phyloP scores from a whole-genome alignment of 2,329 filamentous ascomycete genomes.

The Coleophoma eucalyptorum region DNA sequence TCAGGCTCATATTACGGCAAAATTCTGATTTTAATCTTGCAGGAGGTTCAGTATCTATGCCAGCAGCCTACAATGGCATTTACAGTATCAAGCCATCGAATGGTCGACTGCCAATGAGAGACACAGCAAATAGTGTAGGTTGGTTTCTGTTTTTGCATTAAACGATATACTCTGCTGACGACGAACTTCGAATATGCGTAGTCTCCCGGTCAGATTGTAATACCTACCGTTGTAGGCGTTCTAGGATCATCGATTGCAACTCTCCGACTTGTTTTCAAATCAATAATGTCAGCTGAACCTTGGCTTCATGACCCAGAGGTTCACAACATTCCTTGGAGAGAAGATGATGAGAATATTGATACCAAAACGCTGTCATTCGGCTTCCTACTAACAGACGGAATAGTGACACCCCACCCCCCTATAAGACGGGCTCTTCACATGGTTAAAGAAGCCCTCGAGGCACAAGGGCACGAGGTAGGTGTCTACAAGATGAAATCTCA shows the following conservation, averaged over 20 bases:
- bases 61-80: constrained; percentile 26
- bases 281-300: constrained; percentile 50
- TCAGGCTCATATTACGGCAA: not conserved
- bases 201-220: not conserved
- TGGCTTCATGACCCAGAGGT: constrained; percentile 63
- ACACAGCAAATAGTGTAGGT: constrained; percentile 49
- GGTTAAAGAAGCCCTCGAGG: not conserved
- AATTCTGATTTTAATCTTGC: too few species aligned
- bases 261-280: constrained; percentile 48
- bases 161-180: too few species aligned
- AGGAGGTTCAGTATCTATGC: constrained; percentile 22
- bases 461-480: not conserved
- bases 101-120: constrained; percentile 38
- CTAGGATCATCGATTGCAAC: constrained; percentile 49
- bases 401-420: not conserved
- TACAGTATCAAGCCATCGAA: constrained; percentile 30
- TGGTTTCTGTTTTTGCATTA: too few species aligned
- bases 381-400: not conserved
- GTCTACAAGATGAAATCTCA: not conserved
- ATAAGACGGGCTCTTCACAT: not conserved
- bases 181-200: too few species aligned
- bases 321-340: constrained; percentile 59
- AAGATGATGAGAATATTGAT: constrained; percentile 24
- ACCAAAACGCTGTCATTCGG: not conserved
- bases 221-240: constrained; percentile 49